Conservation (phyloP, 306 rosid genomes). For the Glycine tomentella region DNA sequence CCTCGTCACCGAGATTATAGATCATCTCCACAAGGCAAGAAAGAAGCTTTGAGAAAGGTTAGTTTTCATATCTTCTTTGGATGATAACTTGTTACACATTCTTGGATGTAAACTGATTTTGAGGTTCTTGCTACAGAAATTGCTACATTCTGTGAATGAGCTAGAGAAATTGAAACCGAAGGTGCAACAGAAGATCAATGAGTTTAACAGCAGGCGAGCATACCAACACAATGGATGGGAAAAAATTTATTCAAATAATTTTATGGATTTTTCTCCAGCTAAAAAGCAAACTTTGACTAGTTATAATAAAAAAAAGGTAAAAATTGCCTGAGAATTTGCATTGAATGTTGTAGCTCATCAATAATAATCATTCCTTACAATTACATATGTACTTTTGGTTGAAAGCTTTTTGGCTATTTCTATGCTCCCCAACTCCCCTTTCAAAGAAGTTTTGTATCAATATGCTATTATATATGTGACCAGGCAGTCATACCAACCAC, state of each 20-base stretch:
- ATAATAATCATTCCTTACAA: slow-evolving; percentile 5
- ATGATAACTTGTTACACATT: not conserved
- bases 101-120: slow-evolving; percentile 45
- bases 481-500: slow-evolving; percentile 64
- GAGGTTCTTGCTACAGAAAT: slow-evolving; percentile 56
- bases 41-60: slow-evolving; percentile 69
- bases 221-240: slow-evolving; percentile 57
- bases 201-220: slow-evolving; percentile 57
- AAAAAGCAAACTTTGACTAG: slow-evolving; percentile 53
- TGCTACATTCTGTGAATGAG: slow-evolving; percentile 69
- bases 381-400: slow-evolving; percentile 22
- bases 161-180: slow-evolving; percentile 80
- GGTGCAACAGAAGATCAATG: slow-evolving; percentile 73
- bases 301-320: slow-evolving; percentile 59
- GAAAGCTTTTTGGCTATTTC: slow-evolving; percentile 9
- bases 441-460: slow-evolving; percentile 31
- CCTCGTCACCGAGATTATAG: slow-evolving; percentile 76
- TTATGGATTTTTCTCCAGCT: slow-evolving; percentile 53
- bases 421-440: slow-evolving; percentile 20
- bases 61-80: slow-evolving; percentile 3
- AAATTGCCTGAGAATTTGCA: slow-evolving; percentile 22
- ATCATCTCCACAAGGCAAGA: slow-evolving; percentile 59
- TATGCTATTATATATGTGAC: slow-evolving; percentile 44
- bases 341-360: slow-evolving; percentile 17
- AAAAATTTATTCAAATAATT: slow-evolving; percentile 55